These are phyloP conservation scores for Blastosporella zonata DNA, from an alignment of 1,284 basidiomycete species.

Conservation along the genomic window DNA sequence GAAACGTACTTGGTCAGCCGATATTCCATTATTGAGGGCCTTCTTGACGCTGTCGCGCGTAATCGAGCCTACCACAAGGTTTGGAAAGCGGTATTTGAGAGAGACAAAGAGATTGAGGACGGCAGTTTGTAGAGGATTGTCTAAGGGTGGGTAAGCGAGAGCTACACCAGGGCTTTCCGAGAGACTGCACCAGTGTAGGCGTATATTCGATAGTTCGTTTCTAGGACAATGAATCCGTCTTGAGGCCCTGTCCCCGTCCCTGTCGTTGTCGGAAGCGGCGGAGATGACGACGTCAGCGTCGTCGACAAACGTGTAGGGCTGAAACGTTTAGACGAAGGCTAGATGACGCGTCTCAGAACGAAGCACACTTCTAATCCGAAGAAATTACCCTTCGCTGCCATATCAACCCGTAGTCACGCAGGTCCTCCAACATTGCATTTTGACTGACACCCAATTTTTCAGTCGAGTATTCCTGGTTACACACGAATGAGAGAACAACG, in stretches of 20 bases:
- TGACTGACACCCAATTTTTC: conserved; percentile 81
- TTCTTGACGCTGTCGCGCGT: conserved; percentile 94
- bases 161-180: conserved; percentile 1
- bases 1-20: conserved; percentile 81
- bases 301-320: conserved; percentile 96
- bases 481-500: neutral
- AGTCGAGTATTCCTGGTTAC: conserved; percentile 82
- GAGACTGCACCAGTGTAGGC: conserved; percentile 84
- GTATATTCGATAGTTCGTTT: conserved; percentile 98
- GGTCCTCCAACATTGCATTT: conserved; percentile 85
- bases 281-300: conserved; percentile 83
- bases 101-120: conserved; percentile 94
- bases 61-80: conserved; percentile 92
- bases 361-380: conserved; percentile 19
- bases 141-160: conserved; percentile 36
- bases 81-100: conserved; percentile 92
- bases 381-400: conserved; percentile 68
- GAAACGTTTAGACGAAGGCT: conserved; percentile 77
- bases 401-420: conserved; percentile 93
- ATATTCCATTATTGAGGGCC: conserved; percentile 93
- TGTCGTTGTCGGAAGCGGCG: conserved; percentile 63
- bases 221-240: conserved; percentile 93
- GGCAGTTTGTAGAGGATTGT: conserved; percentile 94
- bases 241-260: conserved; percentile 54
- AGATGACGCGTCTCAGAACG: conserved; percentile 21